Base-by-base conservation (phyloP, 495 filamentous ascomycete genomes). In the Aspergillus homomorphus region DNA sequence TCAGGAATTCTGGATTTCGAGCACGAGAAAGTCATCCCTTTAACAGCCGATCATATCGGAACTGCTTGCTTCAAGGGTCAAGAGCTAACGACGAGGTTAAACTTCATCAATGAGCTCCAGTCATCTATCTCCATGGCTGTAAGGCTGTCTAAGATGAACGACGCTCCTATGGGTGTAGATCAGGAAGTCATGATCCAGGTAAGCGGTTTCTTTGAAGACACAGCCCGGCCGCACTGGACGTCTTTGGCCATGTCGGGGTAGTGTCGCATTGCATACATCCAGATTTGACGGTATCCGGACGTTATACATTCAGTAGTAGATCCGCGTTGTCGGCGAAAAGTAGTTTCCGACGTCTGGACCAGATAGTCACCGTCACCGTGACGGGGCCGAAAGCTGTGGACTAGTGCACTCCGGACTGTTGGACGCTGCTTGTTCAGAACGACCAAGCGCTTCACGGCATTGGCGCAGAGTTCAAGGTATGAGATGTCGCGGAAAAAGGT, bases 201-300 rank as follows among this genome's bases (percentile, higher is more conserved):
- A 7, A 80, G 83, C 48, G 84, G 83, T 0, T 87, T 87, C 61
- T 87, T 85, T 50, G 82, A 82, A 28, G 80, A 84, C 50, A 69
- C 69, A 2, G 69, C 72, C 14, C 57, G 56, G 4, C 58, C 66
- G 18, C 45, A 56, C 41, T 45, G 56, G 20, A 28, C 10, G 49
- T 66, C 57, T n/a, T 45, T 53, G 45, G 67, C 41, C 58, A 74
- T 70, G 15, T 59, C 22, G 0, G 64, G 62, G 50, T 70, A 68
- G 56, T 71, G 58, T 42, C 61, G 54, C 56, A 74, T 71, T 9
- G 58, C 51, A 59, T 67, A 66, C 23, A 67, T 41, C 66, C 56
- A 69, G 24, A 69, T 19, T 42, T 73, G 56, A 61, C 54, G 53
- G 49, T 70, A 71, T 43, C 54, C 61, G 14, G 57, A 38, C 9